Conservation (phyloP, 129 eudicot species). For the Daucus carota region DNA sequence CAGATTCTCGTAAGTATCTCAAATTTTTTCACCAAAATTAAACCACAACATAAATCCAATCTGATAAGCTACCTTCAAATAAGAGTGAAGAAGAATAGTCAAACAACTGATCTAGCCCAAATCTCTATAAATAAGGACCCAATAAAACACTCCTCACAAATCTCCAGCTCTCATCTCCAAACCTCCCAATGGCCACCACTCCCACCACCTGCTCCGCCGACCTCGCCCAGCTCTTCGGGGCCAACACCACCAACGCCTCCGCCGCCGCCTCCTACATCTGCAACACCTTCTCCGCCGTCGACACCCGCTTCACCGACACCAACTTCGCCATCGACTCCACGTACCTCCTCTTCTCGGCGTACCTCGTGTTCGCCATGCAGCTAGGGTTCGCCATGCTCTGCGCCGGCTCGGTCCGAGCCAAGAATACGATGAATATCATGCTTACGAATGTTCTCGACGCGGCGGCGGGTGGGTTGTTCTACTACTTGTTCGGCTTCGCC, state of each 20-base stretch:
- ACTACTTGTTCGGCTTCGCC: slow-evolving; percentile 57
- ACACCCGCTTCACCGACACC: slow-evolving; percentile 27
- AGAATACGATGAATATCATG: slow-evolving; percentile 76
- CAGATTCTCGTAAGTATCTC: no score
- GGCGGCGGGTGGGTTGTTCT: slow-evolving; percentile 59
- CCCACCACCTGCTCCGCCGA: background rate
- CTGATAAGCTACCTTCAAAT: no score
- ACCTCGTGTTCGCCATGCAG: slow-evolving; percentile 69
- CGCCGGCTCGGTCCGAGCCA: slow-evolving; percentile 64
- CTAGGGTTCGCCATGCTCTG: slow-evolving; percentile 80
- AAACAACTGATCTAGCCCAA: background rate
- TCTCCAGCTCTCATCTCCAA: background rate
- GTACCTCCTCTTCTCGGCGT: slow-evolving; percentile 60
- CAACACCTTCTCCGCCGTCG: background rate
- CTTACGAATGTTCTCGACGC: slow-evolving; percentile 65
- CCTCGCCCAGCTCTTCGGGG: background rate
- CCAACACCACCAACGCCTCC: background rate
- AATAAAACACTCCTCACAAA: background rate
- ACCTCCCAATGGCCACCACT: background rate
- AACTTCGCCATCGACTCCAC: slow-evolving; percentile 48
- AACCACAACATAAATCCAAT: no score
- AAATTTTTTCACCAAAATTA: no score
- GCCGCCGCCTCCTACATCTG: background rate
- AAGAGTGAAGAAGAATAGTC: no score
- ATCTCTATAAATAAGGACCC: background rate